These are phyloP conservation scores for Vitellaria paradoxa DNA, from an alignment of 179 eudicot species.

Conservation along the genomic window DNA sequence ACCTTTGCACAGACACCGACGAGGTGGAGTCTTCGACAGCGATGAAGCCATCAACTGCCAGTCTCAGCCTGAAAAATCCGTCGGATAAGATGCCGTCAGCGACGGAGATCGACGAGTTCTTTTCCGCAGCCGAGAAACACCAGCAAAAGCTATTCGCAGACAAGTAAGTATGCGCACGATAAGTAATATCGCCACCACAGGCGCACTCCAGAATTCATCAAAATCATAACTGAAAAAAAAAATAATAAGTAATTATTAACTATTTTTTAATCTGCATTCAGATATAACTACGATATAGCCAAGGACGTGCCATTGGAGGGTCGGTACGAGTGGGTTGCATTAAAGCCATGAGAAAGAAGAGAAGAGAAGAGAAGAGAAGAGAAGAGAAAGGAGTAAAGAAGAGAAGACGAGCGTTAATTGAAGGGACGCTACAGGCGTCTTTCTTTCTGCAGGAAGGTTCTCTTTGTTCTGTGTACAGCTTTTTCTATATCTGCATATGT, in stretches of 20 bases:
- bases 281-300: conserved; percentile 55
- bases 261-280: conserved; percentile 22
- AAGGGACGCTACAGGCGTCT: conserved; percentile 1
- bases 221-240: not conserved
- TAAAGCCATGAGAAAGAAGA: conserved; percentile 24
- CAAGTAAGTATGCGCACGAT: conserved; percentile 41
- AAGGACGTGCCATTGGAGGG: conserved; percentile 55
- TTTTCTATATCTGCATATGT: not conserved
- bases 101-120: conserved; percentile 53
- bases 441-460: not conserved
- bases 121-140: conserved; percentile 43
- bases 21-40: conserved; percentile 19
- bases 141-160: conserved; percentile 46
- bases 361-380: conserved; percentile 6
- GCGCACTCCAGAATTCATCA: conserved; percentile 12
- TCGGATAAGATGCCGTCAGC: conserved; percentile 25
- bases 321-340: conserved; percentile 48
- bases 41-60: conserved; percentile 4
- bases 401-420: not conserved
- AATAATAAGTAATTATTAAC: not conserved
- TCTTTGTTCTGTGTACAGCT: conserved; percentile 23
- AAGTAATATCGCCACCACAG: not conserved
- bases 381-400: conserved; percentile 8
- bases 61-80: conserved; percentile 7
- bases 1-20: conserved; percentile 19